Evolutionary conservation across 1,284 basidiomycete genomes (phyloP), one percentile per base, ranked within the genome.

Genomic region (Austropuccinia psidii): DNA sequence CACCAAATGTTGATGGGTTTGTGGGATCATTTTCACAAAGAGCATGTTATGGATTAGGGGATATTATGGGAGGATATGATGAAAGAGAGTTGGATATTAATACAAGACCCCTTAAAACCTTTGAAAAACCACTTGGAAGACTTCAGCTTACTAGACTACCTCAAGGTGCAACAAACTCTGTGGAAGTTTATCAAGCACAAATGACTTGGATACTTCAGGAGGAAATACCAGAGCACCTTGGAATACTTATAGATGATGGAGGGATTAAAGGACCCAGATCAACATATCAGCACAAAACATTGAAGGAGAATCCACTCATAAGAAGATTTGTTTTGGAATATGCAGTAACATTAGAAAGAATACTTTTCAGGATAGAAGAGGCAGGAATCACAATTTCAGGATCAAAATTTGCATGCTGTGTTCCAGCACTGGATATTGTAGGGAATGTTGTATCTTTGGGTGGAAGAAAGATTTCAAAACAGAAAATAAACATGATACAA

Each of bases 241-340:
- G 49, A 27, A 67, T 50, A 29, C 54, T 67, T 67, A 55, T 67
- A 19, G 65, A 67, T 67, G 65, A 67, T 67, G 65, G 65, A 21
- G 65, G 65, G 4, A 68, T 68, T 17, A 68, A 68, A 54, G 66
- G 66, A 9, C 52, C 52, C 5, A 24, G 2, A 2, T 55, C 33
- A 37, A 35, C 54, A 13, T 68, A 68, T 27, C 24, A 57, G 19
- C n/a, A 43, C 29, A 52, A 68, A 57, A 47, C n/a, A 6, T 29
- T 62, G 29, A 6, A 29, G n/a, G 60, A 24, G 47, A 62, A 62
- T n/a, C 21, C 60, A 43, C 41, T 39, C 1, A 62, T 62, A 17
- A 62, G 60, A 45, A 62, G 11, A 45, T 62, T 47, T 62, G 41
- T 62, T 62, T 62, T n/a, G 60, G 41, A 62, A 29, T 62, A 62